Evolutionary conservation across 1,284 basidiomycete species (phyloP).

Genomic region (Veloboletus limbatus): DNA sequence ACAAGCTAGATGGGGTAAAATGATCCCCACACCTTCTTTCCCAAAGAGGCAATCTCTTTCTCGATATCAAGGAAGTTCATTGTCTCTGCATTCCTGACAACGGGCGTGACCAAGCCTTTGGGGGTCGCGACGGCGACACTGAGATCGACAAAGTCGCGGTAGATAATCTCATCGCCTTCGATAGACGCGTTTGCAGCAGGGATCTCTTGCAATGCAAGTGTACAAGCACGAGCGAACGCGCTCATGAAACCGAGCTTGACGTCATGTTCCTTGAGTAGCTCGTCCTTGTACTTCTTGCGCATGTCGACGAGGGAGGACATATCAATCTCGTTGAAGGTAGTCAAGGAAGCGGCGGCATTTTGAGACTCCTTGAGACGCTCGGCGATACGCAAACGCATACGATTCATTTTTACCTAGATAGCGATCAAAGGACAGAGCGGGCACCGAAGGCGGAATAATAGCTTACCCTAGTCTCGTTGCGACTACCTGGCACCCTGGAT

Average conservation of each 20-base stretch:
- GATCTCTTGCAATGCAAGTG: constrained; percentile 88
- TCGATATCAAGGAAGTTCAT: constrained; percentile 93
- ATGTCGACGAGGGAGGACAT: constrained; percentile 96
- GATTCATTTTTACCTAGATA: constrained; percentile 88
- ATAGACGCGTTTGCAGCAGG: constrained; percentile 95
- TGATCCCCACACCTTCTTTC: constrained; percentile 71
- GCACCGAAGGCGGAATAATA: not conserved
- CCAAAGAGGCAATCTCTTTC: constrained; percentile 85
- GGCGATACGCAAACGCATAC: constrained; percentile 96
- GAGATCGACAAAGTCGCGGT: constrained; percentile 92
- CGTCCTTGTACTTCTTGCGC: constrained; percentile 95
- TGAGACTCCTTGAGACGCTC: constrained; percentile 98
- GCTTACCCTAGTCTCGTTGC: constrained; percentile 83
- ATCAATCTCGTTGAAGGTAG: constrained; percentile 99
- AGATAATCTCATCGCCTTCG: constrained; percentile 94
- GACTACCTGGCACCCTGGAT: constrained; percentile 49
- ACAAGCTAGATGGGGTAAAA: constrained; percentile 3
- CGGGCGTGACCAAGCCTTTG: constrained; percentile 96
- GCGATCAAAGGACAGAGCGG: constrained; percentile 2
- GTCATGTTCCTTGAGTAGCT: constrained; percentile 87
- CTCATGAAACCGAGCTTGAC: constrained; percentile 99
- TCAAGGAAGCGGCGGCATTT: constrained; percentile 94
- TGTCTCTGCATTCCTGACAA: constrained; percentile 87
- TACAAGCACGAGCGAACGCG: constrained; percentile 88
- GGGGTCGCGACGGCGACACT: constrained; percentile 96